These are phyloP conservation scores for Naematelia aurantialba DNA, from an alignment of 768 basidiomycete species.

Conservation along the genomic window DNA sequence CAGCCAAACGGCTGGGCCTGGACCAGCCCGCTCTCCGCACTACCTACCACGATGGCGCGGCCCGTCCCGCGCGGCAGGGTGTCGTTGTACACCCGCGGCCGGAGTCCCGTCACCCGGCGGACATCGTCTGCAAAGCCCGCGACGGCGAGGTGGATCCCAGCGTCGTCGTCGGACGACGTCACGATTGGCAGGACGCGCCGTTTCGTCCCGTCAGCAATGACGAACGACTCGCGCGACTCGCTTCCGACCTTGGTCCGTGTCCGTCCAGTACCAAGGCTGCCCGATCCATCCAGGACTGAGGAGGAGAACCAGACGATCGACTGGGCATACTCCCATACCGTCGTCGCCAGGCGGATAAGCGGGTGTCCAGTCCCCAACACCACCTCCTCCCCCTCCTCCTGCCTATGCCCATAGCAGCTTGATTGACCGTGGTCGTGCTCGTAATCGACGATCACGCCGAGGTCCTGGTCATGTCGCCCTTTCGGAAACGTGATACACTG, in stretches of 20 bases:
- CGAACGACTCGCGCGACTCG: neutral
- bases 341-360: neutral
- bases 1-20: constrained; percentile 57
- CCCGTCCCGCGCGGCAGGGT: constrained; percentile 50
- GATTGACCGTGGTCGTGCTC: too few species aligned
- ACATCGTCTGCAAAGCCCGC: constrained; percentile 63
- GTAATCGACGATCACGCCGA: neutral
- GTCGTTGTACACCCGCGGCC: constrained; percentile 57
- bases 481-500: constrained; percentile 18
- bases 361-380: too few species aligned
- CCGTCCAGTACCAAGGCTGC: too few species aligned
- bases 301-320: neutral
- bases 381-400: too few species aligned
- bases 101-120: constrained; percentile 59
- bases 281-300: neutral
- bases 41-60: constrained; percentile 62
- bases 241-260: too few species aligned
- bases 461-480: constrained; percentile 3
- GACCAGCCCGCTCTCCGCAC: constrained; percentile 61
- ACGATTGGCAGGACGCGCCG: constrained; percentile 12
- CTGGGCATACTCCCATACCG: neutral
- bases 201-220: neutral
- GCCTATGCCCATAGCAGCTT: too few species aligned
- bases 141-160: constrained; percentile 53
- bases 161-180: constrained; percentile 28